A percentile compares a stretch with the other conserved stretches of the same genome.
Evolutionary conservation across 2,329 filamentous ascomycete species (phyloP).

Genomic region (Cordyceps fumosorosea): DNA sequence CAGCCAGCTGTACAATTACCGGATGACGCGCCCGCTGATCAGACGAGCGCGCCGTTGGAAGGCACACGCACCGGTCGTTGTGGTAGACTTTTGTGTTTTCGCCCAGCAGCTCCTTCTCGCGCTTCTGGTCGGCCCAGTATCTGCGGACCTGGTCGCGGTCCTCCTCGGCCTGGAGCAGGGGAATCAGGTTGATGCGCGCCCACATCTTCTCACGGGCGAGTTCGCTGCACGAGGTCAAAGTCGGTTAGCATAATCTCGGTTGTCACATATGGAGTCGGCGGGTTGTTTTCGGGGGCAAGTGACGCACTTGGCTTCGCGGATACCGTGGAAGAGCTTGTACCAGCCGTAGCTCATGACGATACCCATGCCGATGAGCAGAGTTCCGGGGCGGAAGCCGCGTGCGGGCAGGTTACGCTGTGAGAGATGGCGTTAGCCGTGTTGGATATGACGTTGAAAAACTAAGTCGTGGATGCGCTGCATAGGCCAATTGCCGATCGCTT

Average conservation of each 20-base stretch:
- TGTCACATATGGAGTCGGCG: background rate
- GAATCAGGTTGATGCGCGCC: constrained; percentile 90
- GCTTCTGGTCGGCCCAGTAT: constrained; percentile 75
- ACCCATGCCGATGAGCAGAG: constrained; percentile 70
- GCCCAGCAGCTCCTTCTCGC: constrained; percentile 87
- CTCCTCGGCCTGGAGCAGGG: constrained; percentile 90
- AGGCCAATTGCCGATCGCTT: background rate
- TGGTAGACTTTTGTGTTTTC: constrained; percentile 81
- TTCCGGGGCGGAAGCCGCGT: constrained; percentile 78
- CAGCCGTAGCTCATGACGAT: constrained; percentile 83
- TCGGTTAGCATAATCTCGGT: constrained; percentile 9
- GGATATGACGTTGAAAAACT: background rate
- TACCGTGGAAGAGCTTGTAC: constrained; percentile 75
- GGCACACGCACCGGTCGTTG: constrained; percentile 64
- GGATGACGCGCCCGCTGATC: background rate
- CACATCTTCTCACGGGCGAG: constrained; percentile 97
- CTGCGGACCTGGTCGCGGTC: constrained; percentile 90
- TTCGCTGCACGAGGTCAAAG: constrained; percentile 53
- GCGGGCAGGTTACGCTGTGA: constrained; percentile 84
- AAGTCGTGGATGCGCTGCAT: background rate
- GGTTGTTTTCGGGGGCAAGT: background rate
- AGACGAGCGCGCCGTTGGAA: background rate
- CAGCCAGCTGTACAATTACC: background rate
- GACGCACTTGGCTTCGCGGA: constrained; percentile 84
- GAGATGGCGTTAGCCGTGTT: constrained; percentile 15